Percentiles rank a stretch among this genome's conserved stretches.
phyloP scores from a whole-genome alignment of 2,329 filamentous ascomycete genomes.

The Pyrenophora tritici-repentis region DNA sequence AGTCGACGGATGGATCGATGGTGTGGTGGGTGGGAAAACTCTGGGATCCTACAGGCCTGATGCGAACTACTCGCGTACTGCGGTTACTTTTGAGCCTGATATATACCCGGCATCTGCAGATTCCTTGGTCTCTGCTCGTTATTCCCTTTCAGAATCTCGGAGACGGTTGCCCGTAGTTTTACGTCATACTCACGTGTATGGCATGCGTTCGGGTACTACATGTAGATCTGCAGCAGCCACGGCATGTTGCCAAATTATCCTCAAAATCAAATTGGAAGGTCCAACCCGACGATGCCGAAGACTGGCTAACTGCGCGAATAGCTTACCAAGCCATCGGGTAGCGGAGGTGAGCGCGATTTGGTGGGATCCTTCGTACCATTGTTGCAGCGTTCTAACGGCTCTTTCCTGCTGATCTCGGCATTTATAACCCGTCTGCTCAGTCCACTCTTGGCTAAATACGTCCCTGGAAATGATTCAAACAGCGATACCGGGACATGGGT shows the following conservation, averaged over 20 bases:
- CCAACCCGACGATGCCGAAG: constrained; percentile 1
- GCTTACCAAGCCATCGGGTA: constrained; percentile 13
- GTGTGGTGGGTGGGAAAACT: background rate
- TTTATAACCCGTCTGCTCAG: background rate
- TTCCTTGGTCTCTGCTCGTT: background rate
- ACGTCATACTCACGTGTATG: no score
- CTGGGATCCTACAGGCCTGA: background rate
- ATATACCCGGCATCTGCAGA: background rate
- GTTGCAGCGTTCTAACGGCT: background rate
- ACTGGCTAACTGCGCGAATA: constrained; percentile 3
- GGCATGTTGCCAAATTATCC: constrained; percentile 2
- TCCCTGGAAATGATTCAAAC: no score
- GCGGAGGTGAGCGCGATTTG: constrained; percentile 18
- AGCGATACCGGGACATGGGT: no score
- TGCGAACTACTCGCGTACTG: constrained; percentile 8
- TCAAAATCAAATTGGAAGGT: background rate
- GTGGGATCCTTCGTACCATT: background rate
- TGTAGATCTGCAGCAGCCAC: constrained; percentile 1
- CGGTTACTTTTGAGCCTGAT: background rate
- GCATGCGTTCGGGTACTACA: no score
- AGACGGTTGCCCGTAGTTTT: no score
- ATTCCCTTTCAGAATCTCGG: no score
- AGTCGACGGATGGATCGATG: background rate
- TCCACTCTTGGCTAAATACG: background rate
- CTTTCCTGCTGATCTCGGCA: constrained; percentile 6